Base-by-base conservation (phyloP, 371 early-diverging fungal species). In the Mucor plumbeus region DNA sequence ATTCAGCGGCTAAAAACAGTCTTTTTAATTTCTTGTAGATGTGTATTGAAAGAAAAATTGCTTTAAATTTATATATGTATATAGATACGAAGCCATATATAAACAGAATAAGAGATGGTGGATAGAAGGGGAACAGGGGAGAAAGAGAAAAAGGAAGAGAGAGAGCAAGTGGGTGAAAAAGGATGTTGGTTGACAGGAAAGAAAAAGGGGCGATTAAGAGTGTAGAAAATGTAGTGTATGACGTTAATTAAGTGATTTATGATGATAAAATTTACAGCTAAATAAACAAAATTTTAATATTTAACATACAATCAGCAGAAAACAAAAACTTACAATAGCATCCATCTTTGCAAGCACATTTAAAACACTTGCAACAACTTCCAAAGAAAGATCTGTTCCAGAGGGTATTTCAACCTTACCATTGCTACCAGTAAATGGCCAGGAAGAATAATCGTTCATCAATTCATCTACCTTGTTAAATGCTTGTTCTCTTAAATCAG, bases 261-360 rank as follows among this genome's bases (percentile, higher is more conserved):
- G 54, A 31, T 14, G 33, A 33, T 4, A 35, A 35, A n/a, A 55
- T 55, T 55, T 55, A 55, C 55, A 55, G 55, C 55, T 55, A 44
- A 5, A 55, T 7, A 1, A 33, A 34, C 26, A 26, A 54, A 8
- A 5, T 5, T 4, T 55, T 15, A 55, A 7, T 55, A 55, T 26
- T 9, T 21, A 38, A 7, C 8, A 21, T 14, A 31, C 14, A 53
- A 26, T 5, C 31, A 53, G 0, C 11, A 3, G 14, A 31, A 26
- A 33, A 5, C 11, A 41, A 41, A 31, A 17, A 77, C 79, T 87
- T 85, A 95, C 70, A 89, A 95, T 88, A 67, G 88, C 89, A 77
- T 95, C 95, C 95, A 95, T 95, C 76, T 91, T 94, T 33, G 93
- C 87, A 62, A 92, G 87, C 6, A 95, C 95, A 72, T 85, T 88